Conservation (phyloP, 345 rosid genomes). For the Acer yangbiense region DNA sequence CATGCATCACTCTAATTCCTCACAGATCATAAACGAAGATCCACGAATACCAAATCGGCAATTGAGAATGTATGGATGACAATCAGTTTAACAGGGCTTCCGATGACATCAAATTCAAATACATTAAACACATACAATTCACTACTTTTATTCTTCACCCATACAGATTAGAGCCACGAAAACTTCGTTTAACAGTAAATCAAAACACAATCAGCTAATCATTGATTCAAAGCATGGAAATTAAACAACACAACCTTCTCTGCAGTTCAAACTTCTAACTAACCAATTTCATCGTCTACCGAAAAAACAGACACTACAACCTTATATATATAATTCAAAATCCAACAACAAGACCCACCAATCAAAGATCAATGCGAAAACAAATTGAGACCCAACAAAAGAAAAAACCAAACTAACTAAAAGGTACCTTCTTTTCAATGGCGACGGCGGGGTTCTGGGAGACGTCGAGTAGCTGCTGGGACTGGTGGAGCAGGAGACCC, state of each 20-base stretch:
- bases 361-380: neutral
- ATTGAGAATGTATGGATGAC: neutral
- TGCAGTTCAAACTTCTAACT: neutral
- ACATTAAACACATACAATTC: neutral
- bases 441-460: conserved; percentile 55
- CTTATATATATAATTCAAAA: neutral
- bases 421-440: conserved; percentile 64
- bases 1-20: neutral
- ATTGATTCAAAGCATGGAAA: too few relatives aligned
- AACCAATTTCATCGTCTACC: neutral
- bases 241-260: neutral
- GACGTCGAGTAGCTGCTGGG: conserved; percentile 48
- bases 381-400: conserved; percentile 6
- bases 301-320: neutral
- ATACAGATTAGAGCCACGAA: neutral
- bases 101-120: neutral
- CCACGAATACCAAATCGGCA: neutral
- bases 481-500: conserved; percentile 56
- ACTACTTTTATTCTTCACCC: neutral
- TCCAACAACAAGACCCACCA: neutral
- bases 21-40: too few relatives aligned
- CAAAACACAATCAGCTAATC: neutral
- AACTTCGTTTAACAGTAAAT: neutral
- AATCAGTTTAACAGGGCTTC: neutral
- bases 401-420: neutral